phyloP scores from a whole-genome alignment of 2,329 filamentous ascomycete species.

The Rachicladosporium sp. region DNA sequence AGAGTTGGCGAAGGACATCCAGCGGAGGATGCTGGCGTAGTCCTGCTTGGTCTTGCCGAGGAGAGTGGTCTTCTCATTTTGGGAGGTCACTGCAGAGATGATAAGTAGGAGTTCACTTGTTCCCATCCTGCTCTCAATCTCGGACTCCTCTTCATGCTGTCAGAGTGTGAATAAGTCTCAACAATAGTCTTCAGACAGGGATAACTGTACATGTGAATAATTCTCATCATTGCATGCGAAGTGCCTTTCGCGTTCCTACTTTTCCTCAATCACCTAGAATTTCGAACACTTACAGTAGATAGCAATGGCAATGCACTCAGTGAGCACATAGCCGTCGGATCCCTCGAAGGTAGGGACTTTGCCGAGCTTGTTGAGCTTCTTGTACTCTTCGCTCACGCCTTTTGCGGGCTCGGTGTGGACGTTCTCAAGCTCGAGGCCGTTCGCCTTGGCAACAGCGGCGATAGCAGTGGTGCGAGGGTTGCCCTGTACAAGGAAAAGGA shows the following conservation, averaged over 20 bases:
- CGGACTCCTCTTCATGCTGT: slow-evolving; percentile 23
- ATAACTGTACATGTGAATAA: slow-evolving; percentile 64
- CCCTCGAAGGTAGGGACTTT: slow-evolving; percentile 91
- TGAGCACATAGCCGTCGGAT: slow-evolving; percentile 78
- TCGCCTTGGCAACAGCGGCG: slow-evolving; percentile 92
- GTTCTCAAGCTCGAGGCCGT: slow-evolving; percentile 82
- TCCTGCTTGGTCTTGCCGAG: slow-evolving; percentile 99
- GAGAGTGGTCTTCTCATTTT: slow-evolving; percentile 99
- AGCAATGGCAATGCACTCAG: slow-evolving; percentile 85
- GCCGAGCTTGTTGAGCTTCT: slow-evolving; percentile 73
- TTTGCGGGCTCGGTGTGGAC: slow-evolving; percentile 57
- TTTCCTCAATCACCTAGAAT: not conserved
- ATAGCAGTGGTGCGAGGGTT: slow-evolving; percentile 85
- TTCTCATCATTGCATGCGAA: slow-evolving; percentile 53
- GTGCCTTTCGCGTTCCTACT: not conserved
- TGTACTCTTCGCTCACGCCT: slow-evolving; percentile 61
- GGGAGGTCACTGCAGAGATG: slow-evolving; percentile 66
- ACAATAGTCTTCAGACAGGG: slow-evolving; percentile 95
- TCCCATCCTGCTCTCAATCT: too few species aligned
- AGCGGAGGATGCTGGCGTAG: slow-evolving; percentile 94
- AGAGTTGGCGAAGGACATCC: slow-evolving; percentile 92
- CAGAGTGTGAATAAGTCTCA: slow-evolving; percentile 82
- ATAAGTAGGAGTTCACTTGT: too few species aligned
- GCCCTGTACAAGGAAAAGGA: slow-evolving; percentile 39
- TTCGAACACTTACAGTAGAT: slow-evolving; percentile 76